Percentiles rank a stretch among this genome's conserved stretches.
Conservation (phyloP, 345 rosid genomes). For the Boechera retrofracta region DNA sequence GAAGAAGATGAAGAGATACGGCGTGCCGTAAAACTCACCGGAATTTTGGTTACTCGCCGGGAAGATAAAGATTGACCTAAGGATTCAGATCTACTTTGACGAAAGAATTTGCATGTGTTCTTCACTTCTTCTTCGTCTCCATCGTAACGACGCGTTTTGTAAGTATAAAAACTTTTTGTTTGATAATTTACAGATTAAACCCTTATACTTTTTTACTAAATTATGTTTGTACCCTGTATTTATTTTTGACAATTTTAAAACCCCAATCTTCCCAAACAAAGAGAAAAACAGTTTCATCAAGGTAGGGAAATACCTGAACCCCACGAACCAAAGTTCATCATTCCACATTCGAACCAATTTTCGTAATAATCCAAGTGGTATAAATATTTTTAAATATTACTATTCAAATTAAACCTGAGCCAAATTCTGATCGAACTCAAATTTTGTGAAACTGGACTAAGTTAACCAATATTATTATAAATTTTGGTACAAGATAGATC, state of each 20-base stretch:
- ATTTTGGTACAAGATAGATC: too few relatives aligned
- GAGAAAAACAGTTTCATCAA: background rate
- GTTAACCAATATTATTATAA: too few relatives aligned
- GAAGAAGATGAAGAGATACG: background rate
- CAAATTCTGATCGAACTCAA: too few relatives aligned
- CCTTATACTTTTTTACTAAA: background rate
- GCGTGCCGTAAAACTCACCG: slow-evolving; percentile 30
- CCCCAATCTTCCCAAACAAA: background rate
- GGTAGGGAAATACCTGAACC: too few relatives aligned
- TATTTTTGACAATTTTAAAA: background rate
- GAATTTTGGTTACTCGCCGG: background rate
- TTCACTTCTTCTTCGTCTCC: slow-evolving; percentile 7
- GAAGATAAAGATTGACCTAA: slow-evolving; percentile 12
- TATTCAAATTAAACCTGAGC: too few relatives aligned
- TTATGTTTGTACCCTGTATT: background rate
- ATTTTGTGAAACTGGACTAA: too few relatives aligned
- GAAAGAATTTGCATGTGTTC: slow-evolving; percentile 5
- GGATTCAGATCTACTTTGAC: slow-evolving; percentile 31
- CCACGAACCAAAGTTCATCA: too few relatives aligned
- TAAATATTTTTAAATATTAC: too few relatives aligned
- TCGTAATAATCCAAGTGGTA: too few relatives aligned
- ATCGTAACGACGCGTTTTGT: slow-evolving; percentile 38
- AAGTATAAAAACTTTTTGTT: background rate
- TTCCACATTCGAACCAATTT: too few relatives aligned
- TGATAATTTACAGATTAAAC: background rate